Percentiles rank a stretch among this genome's conserved stretches.
Evolutionary conservation across 208 protist species (phyloP).

Genomic region (Endotrypanum monterogeii): DNA sequence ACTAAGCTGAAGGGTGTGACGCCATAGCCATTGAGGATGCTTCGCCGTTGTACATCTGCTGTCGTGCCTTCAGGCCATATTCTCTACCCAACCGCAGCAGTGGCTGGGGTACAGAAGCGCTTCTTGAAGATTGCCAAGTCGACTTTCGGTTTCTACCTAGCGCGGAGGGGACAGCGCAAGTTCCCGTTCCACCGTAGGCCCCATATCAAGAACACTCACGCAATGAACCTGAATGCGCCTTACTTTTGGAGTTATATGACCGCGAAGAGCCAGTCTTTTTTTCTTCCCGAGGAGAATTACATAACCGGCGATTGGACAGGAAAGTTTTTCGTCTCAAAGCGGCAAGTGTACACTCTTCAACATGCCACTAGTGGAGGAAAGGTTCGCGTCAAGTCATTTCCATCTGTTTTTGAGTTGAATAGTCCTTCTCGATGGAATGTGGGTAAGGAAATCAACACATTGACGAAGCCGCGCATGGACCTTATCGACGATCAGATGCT

Average conservation of each 20-base stretch:
- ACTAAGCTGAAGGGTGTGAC: neutral
- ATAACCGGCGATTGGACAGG: slow-evolving; percentile 93
- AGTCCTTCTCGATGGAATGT: slow-evolving; percentile 90
- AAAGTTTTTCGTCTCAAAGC: slow-evolving; percentile 89
- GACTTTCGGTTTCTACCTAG: slow-evolving; percentile 88
- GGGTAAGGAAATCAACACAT: slow-evolving; percentile 86
- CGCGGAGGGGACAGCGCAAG: slow-evolving; percentile 77
- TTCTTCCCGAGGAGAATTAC: slow-evolving; percentile 90
- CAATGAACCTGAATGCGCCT: slow-evolving; percentile 86
- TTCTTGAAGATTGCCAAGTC: slow-evolving; percentile 91
- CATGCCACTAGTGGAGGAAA: slow-evolving; percentile 84
- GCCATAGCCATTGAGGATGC: slow-evolving; percentile 24
- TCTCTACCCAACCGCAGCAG: slow-evolving; percentile 5
- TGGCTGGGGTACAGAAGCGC: slow-evolving; percentile 48
- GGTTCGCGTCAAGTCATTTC: slow-evolving; percentile 87
- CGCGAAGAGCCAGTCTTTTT: slow-evolving; percentile 75
- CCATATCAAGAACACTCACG: slow-evolving; percentile 84
- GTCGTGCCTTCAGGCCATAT: slow-evolving; percentile 7
- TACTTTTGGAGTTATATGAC: slow-evolving; percentile 92
- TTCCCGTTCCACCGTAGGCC: slow-evolving; percentile 81
- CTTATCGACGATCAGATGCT: slow-evolving; percentile 93
- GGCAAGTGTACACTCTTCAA: slow-evolving; percentile 91
- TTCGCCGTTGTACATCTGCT: slow-evolving; percentile 36
- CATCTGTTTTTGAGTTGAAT: slow-evolving; percentile 86
- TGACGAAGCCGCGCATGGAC: slow-evolving; percentile 88